Evolutionary conservation across 352 stramenopile species (phyloP).

Genomic region (Pythium scleroteichum): DNA sequence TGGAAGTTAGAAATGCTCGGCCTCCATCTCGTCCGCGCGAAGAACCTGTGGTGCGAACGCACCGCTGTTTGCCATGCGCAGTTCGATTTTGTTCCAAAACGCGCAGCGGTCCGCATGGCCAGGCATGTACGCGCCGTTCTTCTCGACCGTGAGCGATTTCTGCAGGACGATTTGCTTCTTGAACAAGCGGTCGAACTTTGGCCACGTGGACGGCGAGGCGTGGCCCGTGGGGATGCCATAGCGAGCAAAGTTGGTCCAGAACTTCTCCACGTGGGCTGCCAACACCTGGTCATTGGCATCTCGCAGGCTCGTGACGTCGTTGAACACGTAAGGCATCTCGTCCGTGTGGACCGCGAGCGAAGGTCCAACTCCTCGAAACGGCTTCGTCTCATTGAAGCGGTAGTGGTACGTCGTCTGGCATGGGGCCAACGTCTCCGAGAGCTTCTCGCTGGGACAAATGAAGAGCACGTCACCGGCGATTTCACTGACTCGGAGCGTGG

Average conservation of each 20-base stretch:
- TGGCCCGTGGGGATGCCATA: conserved; percentile 10
- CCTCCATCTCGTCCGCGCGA: neutral
- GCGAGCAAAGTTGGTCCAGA: conserved; percentile 27
- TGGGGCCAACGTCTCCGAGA: conserved; percentile 3
- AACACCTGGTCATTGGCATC: conserved; percentile 3
- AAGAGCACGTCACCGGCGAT: conserved; percentile 16
- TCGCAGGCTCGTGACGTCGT: neutral
- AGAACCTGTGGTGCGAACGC: conserved; percentile 5
- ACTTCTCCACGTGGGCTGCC: conserved; percentile 9
- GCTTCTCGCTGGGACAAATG: conserved; percentile 19
- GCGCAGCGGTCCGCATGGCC: conserved; percentile 18
- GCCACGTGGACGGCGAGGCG: neutral
- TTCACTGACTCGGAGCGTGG: conserved; percentile 4
- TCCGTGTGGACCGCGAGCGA: conserved; percentile 12
- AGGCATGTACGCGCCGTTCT: conserved; percentile 24
- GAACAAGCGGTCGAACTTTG: neutral
- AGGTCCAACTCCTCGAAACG: neutral
- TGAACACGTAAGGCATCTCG: conserved; percentile 19
- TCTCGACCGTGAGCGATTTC: conserved; percentile 3
- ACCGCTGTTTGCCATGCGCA: conserved; percentile 1
- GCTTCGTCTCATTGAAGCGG: conserved; percentile 19
- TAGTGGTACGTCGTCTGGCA: conserved; percentile 16
- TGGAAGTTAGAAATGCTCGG: neutral
- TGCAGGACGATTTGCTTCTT: conserved; percentile 24
- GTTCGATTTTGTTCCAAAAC: conserved; percentile 27